A percentile compares a stretch with the other conserved stretches of the same genome.
Conservation (phyloP, 108 stramenopile genomes). For the Aureococcus anophagefferens region DNA sequence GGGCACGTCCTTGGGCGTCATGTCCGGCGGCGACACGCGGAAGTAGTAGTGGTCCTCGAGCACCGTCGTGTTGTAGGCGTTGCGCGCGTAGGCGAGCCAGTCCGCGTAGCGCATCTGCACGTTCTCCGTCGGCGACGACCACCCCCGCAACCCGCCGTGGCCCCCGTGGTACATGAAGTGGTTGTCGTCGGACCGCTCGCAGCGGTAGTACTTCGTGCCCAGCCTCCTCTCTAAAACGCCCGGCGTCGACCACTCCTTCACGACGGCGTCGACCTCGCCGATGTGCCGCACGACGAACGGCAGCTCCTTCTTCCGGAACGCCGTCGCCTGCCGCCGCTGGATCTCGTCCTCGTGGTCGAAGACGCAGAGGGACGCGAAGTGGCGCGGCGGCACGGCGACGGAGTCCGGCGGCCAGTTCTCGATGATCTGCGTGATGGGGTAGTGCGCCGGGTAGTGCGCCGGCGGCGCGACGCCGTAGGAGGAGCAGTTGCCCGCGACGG, state of each 20-base stretch:
- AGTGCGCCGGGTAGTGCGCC: neutral
- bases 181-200: neutral
- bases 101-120: neutral
- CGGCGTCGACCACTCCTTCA: neutral
- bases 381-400: neutral
- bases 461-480: neutral
- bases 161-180: neutral
- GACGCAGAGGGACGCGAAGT: neutral
- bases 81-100: neutral
- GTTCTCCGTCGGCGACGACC: neutral
- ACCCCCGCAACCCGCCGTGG: no score
- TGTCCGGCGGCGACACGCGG: neutral
- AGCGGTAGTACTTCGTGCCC: neutral
- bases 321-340: conserved; percentile 63
- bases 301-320: conserved; percentile 76
- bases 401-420: neutral
- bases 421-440: neutral
- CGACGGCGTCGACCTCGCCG: neutral
- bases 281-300: conserved; percentile 48
- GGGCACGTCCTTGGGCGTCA: neutral
- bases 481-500: neutral
- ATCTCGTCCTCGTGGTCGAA: conserved; percentile 18
- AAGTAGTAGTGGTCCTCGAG: neutral
- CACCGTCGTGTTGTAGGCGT: neutral
- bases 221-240: neutral